A percentile compares a stretch with the other conserved stretches of the same genome.
phyloP scores from a whole-genome alignment of 306 rosid genomes.

The Vigna reflexopilosa region DNA sequence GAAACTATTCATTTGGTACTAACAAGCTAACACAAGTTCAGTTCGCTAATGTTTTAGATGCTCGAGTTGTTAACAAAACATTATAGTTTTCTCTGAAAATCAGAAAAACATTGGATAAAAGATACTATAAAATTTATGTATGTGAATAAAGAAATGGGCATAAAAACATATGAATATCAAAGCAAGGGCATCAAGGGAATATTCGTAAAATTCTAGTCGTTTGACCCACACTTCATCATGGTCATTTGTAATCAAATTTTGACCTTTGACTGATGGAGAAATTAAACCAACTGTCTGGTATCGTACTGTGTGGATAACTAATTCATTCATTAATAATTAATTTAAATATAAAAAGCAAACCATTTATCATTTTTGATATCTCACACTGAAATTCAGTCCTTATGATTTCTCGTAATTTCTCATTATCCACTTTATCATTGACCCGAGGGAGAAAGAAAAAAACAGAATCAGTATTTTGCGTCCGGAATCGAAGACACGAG shows the following conservation, averaged over 20 bases:
- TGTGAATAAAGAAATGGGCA: background rate
- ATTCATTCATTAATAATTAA: background rate
- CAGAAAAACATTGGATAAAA: no score
- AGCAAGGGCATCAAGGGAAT: no score
- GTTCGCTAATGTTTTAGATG: no score
- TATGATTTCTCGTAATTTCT: no score
- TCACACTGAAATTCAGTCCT: background rate
- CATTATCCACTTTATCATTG: background rate
- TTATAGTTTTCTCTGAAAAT: background rate
- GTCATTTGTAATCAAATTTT: background rate
- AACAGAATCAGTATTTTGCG: background rate
- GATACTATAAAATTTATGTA: background rate
- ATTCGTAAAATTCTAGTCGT: background rate
- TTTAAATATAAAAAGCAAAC: no score
- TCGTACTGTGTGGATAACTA: background rate
- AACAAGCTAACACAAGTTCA: background rate
- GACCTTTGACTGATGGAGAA: background rate
- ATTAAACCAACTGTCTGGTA: background rate
- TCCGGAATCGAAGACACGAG: no score
- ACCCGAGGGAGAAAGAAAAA: background rate
- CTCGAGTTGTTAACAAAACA: background rate
- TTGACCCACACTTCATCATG: conserved; percentile 8
- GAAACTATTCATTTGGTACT: background rate
- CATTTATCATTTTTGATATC: no score
- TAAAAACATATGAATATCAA: background rate